Percentiles rank a stretch among this genome's conserved stretches.
Conservation (phyloP, 306 rosid genomes). For the Geum urbanum region DNA sequence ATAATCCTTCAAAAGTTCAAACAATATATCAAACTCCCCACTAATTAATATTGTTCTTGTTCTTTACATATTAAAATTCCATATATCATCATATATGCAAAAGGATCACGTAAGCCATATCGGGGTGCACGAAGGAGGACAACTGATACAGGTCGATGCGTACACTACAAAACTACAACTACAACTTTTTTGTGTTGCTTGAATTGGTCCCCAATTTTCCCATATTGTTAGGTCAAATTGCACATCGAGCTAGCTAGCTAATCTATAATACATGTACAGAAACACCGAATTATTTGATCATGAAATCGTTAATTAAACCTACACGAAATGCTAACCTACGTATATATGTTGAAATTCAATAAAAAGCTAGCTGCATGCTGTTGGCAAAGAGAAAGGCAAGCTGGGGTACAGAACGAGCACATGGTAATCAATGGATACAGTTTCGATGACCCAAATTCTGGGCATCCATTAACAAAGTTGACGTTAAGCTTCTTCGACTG, state of each 20-base stretch:
- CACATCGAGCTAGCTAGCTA: background rate
- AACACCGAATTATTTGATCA: background rate
- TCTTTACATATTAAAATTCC: too few species aligned
- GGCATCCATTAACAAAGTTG: background rate
- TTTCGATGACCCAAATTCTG: background rate
- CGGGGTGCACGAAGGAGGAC: too few species aligned
- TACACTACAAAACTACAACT: too few species aligned
- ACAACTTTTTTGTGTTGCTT: too few species aligned
- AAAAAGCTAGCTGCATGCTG: background rate
- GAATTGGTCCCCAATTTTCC: background rate
- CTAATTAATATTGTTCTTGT: too few species aligned
- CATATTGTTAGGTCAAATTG: slow-evolving; percentile 1
- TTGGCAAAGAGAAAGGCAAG: background rate
- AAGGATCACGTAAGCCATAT: too few species aligned
- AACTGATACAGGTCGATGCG: too few species aligned
- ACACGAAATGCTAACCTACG: background rate
- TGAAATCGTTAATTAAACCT: background rate
- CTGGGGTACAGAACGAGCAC: background rate
- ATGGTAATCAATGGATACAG: background rate
- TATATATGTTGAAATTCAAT: background rate
- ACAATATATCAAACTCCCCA: too few species aligned
- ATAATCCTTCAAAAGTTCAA: too few species aligned
- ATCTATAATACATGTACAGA: too few species aligned
- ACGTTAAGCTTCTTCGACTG: background rate
- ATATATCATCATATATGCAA: too few species aligned